These are phyloP conservation scores for Cyclocybe aegerita DNA, from an alignment of 768 basidiomycete species.

Conservation along the genomic window DNA sequence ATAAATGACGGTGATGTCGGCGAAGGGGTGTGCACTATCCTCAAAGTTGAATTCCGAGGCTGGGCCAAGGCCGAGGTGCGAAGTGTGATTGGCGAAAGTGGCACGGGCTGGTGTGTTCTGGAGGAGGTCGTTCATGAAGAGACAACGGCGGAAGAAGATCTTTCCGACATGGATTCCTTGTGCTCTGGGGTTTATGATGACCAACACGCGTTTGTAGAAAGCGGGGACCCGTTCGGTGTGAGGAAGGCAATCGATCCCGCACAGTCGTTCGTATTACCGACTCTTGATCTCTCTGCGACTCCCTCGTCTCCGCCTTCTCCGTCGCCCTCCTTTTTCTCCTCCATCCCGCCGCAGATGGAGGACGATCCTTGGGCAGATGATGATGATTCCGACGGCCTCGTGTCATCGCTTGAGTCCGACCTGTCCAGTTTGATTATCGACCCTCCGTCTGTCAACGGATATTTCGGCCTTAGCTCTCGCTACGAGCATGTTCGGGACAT, in stretches of 20 bases:
- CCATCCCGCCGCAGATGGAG: slow-evolving; percentile 22
- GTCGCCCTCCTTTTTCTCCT: slow-evolving; percentile 7
- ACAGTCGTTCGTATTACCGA: slow-evolving; percentile 73
- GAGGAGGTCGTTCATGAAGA: slow-evolving; percentile 47
- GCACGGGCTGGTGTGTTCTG: slow-evolving; percentile 73
- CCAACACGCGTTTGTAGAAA: slow-evolving; percentile 7
- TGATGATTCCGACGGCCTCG: slow-evolving; percentile 8
- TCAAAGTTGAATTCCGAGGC: slow-evolving; percentile 71
- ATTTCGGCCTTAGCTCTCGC: slow-evolving; percentile 20
- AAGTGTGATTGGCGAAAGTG: slow-evolving; percentile 67
- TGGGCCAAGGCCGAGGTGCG: slow-evolving; percentile 71
- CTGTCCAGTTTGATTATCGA: slow-evolving; percentile 23
- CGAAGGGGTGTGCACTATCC: slow-evolving; percentile 60
- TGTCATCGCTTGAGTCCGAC: slow-evolving; percentile 18
- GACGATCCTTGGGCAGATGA: slow-evolving; percentile 32
- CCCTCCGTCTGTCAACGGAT: slow-evolving; percentile 29
- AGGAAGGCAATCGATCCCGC: slow-evolving; percentile 47
- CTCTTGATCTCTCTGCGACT: slow-evolving; percentile 66
- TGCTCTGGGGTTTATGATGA: slow-evolving; percentile 25
- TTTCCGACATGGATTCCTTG: slow-evolving; percentile 19
- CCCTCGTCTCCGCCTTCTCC: slow-evolving; percentile 26
- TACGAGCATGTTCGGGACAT: no score
- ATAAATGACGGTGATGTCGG: slow-evolving; percentile 13
- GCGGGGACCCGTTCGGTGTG: slow-evolving; percentile 2
- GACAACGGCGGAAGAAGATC: slow-evolving; percentile 20